These are phyloP conservation scores for Backusella tuberculispora DNA, from an alignment of 192 early-diverging fungal genomes.

Conservation along the genomic window DNA sequence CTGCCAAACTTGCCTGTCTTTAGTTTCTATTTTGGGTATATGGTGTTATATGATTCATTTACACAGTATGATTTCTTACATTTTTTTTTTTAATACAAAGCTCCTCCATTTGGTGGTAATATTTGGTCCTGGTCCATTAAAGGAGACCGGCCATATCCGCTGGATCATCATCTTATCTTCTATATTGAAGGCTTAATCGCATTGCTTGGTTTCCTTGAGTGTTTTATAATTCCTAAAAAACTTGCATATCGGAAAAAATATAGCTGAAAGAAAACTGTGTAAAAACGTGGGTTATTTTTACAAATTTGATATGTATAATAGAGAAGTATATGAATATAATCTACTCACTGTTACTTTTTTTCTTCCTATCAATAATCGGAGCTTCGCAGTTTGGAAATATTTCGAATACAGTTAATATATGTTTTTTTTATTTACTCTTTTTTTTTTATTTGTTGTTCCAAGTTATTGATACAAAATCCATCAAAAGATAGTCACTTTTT, in stretches of 20 bases:
- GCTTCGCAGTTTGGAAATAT: too few relatives aligned
- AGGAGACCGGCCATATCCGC: conserved; percentile 47
- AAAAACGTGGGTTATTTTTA: too few relatives aligned
- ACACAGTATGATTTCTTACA: conserved; percentile 17
- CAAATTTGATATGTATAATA: too few relatives aligned
- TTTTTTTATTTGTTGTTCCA: too few relatives aligned
- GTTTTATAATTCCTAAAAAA: conserved; percentile 38
- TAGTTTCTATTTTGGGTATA: conserved; percentile 36
- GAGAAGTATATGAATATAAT: too few relatives aligned
- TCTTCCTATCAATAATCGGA: too few relatives aligned
- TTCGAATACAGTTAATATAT: too few relatives aligned
- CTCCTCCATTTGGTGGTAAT: conserved; percentile 56
- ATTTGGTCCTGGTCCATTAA: conserved; percentile 57
- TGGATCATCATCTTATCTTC: conserved; percentile 58
- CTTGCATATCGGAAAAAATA: not conserved
- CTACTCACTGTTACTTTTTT: too few relatives aligned
- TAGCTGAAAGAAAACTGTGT: not conserved
- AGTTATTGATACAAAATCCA: too few relatives aligned
- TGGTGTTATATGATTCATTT: not conserved
- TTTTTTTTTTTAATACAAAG: conserved; percentile 28
- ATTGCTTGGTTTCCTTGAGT: conserved; percentile 42
- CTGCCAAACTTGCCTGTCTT: conserved; percentile 52
- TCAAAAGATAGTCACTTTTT: too few relatives aligned
- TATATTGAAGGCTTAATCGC: conserved; percentile 48
- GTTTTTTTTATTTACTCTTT: too few relatives aligned